phyloP scores from a whole-genome alignment of 1,139 yeast genomes.

The Yamadazyma trypodendri region DNA sequence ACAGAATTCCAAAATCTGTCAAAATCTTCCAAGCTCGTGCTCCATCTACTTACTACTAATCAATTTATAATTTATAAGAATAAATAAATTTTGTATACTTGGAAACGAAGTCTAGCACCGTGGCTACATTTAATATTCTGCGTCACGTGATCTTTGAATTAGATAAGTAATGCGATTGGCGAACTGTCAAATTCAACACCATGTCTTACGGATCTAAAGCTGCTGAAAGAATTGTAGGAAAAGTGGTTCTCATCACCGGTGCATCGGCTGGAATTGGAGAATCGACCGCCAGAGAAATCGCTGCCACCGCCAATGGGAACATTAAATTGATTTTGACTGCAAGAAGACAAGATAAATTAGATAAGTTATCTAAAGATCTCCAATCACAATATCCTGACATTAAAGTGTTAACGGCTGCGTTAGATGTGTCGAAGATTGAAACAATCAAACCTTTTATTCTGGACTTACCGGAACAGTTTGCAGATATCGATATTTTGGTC shows the following conservation, averaged over 20 bases:
- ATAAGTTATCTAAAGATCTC: slow-evolving; percentile 28
- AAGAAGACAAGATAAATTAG: slow-evolving; percentile 39
- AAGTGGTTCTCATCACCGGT: slow-evolving; percentile 66
- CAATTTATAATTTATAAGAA: slow-evolving; percentile 12
- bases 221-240: slow-evolving; percentile 59
- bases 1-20: slow-evolving; percentile 94
- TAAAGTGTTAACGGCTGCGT: slow-evolving; percentile 23
- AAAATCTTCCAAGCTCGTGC: slow-evolving; percentile 87
- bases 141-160: slow-evolving; percentile 1
- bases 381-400: slow-evolving; percentile 24
- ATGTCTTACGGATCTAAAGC: slow-evolving; percentile 56
- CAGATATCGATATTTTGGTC: slow-evolving; percentile 38
- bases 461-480: slow-evolving; percentile 33
- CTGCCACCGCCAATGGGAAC: slow-evolving; percentile 38
- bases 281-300: slow-evolving; percentile 42
- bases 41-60: slow-evolving; percentile 95
- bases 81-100: slow-evolving; percentile 8
- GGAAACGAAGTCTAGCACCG: too few species aligned
- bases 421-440: slow-evolving; percentile 39
- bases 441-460: slow-evolving; percentile 32
- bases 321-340: slow-evolving; percentile 42
- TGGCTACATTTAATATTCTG: too few species aligned
- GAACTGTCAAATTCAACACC: background rate
- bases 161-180: too few species aligned
- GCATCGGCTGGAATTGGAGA: slow-evolving; percentile 68